Evolutionary conservation across 208 protist genomes (phyloP).

Genomic region (Acanthamoeba royreba): DNA sequence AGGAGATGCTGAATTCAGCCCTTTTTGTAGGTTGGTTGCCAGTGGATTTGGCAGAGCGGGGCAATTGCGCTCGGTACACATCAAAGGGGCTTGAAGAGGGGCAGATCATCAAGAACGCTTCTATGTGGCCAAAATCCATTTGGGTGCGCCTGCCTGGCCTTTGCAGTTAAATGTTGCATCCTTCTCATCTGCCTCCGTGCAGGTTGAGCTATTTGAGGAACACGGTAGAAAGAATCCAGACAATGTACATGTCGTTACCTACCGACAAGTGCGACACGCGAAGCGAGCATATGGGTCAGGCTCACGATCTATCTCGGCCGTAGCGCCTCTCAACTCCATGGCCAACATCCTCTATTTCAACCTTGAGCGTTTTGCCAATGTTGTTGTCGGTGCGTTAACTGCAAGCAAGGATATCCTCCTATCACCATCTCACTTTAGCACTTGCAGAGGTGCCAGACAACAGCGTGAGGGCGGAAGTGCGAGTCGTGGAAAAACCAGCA

Average conservation of each 20-base stretch:
- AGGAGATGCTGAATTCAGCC: background rate
- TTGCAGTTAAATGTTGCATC: background rate
- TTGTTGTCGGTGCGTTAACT: background rate
- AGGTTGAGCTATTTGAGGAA: conserved; percentile 21
- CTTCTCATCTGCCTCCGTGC: background rate
- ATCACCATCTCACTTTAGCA: background rate
- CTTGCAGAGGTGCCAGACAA: background rate
- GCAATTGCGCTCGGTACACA: conserved; percentile 39
- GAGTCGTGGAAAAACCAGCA: background rate
- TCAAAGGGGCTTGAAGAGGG: conserved; percentile 2
- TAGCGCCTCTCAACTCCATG: conserved; percentile 7
- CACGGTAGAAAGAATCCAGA: background rate
- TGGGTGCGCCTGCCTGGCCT: background rate
- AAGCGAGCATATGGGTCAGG: background rate
- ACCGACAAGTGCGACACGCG: background rate
- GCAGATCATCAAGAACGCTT: background rate
- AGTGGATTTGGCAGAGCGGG: background rate
- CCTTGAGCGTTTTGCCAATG: conserved; percentile 32
- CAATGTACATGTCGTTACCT: conserved; percentile 34
- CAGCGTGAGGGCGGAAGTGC: background rate
- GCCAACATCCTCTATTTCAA: conserved; percentile 46
- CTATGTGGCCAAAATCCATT: conserved; percentile 33
- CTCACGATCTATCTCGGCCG: background rate
- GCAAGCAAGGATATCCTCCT: too few species aligned
- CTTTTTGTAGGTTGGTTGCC: background rate